These are phyloP conservation scores for Zasmidium citrigriseum DNA, from an alignment of 2,329 filamentous ascomycete species.

Conservation along the genomic window DNA sequence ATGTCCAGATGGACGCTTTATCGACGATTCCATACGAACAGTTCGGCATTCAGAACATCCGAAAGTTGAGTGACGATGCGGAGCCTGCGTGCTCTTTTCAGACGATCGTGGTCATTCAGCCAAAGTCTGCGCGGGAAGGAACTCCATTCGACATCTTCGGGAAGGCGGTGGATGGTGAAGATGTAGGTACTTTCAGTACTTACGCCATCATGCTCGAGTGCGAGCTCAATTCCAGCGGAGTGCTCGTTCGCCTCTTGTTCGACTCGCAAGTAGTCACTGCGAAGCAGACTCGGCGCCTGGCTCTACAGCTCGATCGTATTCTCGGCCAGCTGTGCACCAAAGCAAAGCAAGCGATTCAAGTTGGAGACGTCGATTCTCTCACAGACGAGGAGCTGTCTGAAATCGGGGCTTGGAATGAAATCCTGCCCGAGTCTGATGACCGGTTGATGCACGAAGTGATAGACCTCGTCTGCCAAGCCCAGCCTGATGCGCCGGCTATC, in stretches of 20 bases:
- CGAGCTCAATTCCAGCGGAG: neutral
- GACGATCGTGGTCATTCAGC: constrained; percentile 5
- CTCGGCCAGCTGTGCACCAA: constrained; percentile 8
- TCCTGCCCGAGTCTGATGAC: neutral
- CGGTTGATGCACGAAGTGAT: neutral
- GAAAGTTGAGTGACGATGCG: constrained; percentile 51
- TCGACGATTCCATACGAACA: constrained; percentile 31
- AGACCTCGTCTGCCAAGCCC: neutral
- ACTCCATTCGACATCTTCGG: neutral
- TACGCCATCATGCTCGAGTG: constrained; percentile 14
- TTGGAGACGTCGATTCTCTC: neutral
- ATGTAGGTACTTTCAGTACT: constrained; percentile 10
- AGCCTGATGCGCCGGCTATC: constrained; percentile 3
- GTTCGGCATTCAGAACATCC: constrained; percentile 39
- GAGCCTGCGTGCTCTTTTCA: constrained; percentile 50
- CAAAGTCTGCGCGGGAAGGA: neutral
- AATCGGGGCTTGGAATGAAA: neutral
- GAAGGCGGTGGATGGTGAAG: neutral
- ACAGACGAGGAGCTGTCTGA: constrained; percentile 11
- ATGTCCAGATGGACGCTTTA: constrained; percentile 1
- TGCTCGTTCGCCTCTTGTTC: constrained; percentile 4
- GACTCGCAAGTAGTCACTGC: constrained; percentile 10
- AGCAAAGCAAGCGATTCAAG: neutral
- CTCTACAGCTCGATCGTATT: constrained; percentile 8
- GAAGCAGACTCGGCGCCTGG: neutral